Conservation (phyloP, 2,329 filamentous ascomycete genomes). For the Alternaria infectoria region DNA sequence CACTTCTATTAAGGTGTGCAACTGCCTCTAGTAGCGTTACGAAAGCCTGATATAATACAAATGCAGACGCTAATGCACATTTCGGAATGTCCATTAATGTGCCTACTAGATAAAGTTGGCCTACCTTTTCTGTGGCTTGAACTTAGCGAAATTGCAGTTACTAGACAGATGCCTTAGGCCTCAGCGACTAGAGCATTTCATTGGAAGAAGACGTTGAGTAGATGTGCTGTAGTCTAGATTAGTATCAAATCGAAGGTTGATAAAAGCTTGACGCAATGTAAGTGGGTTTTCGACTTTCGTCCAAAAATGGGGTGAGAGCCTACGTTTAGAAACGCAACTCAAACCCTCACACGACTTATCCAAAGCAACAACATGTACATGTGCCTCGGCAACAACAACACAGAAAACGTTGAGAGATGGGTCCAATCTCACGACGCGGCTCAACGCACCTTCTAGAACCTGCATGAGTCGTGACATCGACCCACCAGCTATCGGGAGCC, state of each 20-base stretch:
- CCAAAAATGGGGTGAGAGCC: neutral
- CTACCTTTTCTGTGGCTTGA: neutral
- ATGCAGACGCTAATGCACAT: neutral
- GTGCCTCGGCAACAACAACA: conserved; percentile 2
- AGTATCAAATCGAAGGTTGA: neutral
- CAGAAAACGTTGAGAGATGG: neutral
- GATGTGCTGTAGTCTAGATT: neutral
- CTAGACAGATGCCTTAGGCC: neutral
- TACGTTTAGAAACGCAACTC: neutral
- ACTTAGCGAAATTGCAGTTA: neutral
- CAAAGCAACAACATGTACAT: neutral
- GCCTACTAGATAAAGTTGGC: neutral
- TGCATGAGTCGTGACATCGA: conserved; percentile 17
- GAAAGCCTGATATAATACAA: neutral
- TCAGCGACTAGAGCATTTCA: neutral
- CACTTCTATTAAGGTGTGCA: neutral
- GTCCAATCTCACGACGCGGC: conserved; percentile 19
- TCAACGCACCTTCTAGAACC: conserved; percentile 20
- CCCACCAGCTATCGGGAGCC: conserved; percentile 25
- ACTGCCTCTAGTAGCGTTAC: neutral
- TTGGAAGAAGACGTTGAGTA: neutral
- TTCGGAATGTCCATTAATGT: neutral
- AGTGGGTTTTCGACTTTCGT: neutral
- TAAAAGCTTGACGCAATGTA: neutral
- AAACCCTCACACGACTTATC: neutral